Evolutionary conservation across 2,329 filamentous ascomycete genomes (phyloP), one percentile per base, ranked within the genome.

Genomic region (Aspergillus sp.): DNA sequence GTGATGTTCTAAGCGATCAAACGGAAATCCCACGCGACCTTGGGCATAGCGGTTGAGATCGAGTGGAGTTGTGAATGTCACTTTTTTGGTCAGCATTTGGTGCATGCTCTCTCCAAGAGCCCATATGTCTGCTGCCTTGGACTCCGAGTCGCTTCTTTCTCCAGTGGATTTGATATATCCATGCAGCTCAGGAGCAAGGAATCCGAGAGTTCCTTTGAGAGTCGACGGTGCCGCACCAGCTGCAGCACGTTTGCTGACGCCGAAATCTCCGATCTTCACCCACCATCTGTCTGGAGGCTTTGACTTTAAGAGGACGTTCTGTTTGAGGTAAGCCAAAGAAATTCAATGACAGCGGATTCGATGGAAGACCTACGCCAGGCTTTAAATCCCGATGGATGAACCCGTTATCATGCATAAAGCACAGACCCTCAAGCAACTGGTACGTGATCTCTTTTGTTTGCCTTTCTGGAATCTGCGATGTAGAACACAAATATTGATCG

Each of bases 261-360:
- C 45, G 29, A 47, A 47, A 30, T 47, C 45, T 10, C 39, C 45
- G 10, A 47, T 40, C 29, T 47, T 44, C 10, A 47, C 37, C 42
- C 42, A 39, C 4, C 44, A 19, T 19, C 2, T 19, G 19, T 4
- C 28, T 10, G 37, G 45, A 10, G 26, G 33, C 11, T 44, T 47
- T 32, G 40, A 6, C 6, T 29, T 7, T 6, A 42, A 40, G 5
- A 40, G 27, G 1, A 46, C 19, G 8, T 36, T 35, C 29, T 38
- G 28, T 19, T 19, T 4, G 4, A 19, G 19, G 19, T 19, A 19
- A 19, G n/a, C n/a, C n/a, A n/a, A n/a, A n/a, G n/a, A n/a, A n/a
- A n/a, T n/a, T n/a, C n/a, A n/a, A n/a, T n/a, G n/a, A n/a, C n/a
- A n/a, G n/a, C n/a, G 19, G 19, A 19, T 19, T 19, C n/a, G 4